Base-by-base conservation (phyloP, 495 filamentous ascomycete species). In the Rhizodiscina lignyota region DNA sequence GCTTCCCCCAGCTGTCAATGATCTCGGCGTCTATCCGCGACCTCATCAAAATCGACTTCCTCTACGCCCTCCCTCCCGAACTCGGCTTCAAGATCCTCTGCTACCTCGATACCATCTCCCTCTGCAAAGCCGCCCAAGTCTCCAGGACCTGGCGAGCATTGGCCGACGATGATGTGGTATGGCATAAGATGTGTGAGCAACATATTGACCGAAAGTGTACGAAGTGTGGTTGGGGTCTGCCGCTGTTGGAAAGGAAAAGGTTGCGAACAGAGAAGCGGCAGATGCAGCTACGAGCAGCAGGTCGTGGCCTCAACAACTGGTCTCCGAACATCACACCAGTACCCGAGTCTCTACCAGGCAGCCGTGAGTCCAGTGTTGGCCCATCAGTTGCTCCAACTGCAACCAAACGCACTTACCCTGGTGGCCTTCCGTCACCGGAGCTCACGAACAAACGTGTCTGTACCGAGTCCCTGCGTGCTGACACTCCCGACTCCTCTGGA, bases 121-220 rank as follows among this genome's bases (percentile, higher is more conserved):
- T 99, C 5, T 96, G 91, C 63, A 92, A 92, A 53, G 89, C 87
- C 5, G 83, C 91, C 2, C 91, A 94, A 55, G 91, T 99, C 24
- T 94, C 83, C 52, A 73, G 72, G 37, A 67, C 74, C 38, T 99
- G 89, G 89, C 70, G 79, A 38, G 66, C 66, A 34, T 55, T 99
- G 18, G 89, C 89, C 2, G 91, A 94, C 52, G 85, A 93, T 50
- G 87, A 99, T 57, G 77, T 94, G 18, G 89, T 99, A 2, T 99
- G 89, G 89, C 87, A 94, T 45, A 78, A 76, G 37, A 96, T 99
- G 87, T 99, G 89, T 50, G 86, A 94, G 60, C 89, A 99, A 49
- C 89, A 99, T 48, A 96, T 93, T 36, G 83, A 89, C 46, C 68
- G 86, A 33, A 96, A 94, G 53, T 99, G 89, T 58, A 85, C 75